These are phyloP conservation scores for Teunomyces aglyptinius DNA, from an alignment of 805 yeast species.

Conservation along the genomic window DNA sequence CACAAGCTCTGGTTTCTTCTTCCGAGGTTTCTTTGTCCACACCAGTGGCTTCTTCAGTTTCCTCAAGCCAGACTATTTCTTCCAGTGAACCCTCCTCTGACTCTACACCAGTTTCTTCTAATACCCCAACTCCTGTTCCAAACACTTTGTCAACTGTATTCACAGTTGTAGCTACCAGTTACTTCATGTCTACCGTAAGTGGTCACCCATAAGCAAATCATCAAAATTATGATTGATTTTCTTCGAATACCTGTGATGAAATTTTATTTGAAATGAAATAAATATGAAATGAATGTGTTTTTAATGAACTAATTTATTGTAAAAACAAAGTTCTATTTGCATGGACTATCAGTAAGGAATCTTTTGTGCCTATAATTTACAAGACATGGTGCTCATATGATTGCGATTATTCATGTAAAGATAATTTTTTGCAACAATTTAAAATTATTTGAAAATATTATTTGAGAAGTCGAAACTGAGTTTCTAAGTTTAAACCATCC, in stretches of 20 bases:
- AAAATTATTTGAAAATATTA: not conserved
- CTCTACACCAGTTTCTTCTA: not conserved
- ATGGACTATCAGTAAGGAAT: too few relatives aligned
- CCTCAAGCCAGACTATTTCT: not conserved
- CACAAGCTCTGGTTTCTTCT: not conserved
- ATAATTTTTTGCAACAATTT: not conserved
- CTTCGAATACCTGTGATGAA: too few relatives aligned
- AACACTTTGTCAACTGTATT: constrained; percentile 5
- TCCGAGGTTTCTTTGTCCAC: constrained; percentile 1
- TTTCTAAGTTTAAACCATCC: constrained; percentile 28
- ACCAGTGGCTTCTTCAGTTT: not conserved
- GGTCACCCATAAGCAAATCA: not conserved
- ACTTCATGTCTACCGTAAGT: constrained; percentile 4
- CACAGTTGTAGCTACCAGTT: constrained; percentile 7
- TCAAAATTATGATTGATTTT: not conserved
- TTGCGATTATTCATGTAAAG: not conserved
- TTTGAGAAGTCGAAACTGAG: constrained; percentile 14
- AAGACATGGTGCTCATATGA: not conserved
- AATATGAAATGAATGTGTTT: not conserved
- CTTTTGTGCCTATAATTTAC: too few relatives aligned
- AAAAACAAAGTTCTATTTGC: too few relatives aligned
- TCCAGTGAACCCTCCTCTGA: not conserved
- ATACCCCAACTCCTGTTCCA: not conserved
- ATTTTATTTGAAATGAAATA: not conserved
- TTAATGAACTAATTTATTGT: too few relatives aligned